These are phyloP conservation scores for Pestalotiopsis sp. DNA, from an alignment of 2,329 filamentous ascomycete genomes.

Conservation along the genomic window DNA sequence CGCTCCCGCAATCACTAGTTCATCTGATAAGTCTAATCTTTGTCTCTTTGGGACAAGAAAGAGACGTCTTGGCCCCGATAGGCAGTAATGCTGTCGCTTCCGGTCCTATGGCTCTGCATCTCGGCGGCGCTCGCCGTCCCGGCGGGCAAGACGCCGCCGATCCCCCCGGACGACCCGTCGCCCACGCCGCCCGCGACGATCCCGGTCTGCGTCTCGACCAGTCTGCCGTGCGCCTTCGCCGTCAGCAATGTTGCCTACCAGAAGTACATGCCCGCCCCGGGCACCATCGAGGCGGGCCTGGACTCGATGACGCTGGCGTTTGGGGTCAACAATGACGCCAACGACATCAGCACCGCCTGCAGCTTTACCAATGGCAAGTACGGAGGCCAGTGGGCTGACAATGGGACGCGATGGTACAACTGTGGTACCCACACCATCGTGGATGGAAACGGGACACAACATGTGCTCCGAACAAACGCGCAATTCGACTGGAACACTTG, in stretches of 20 bases:
- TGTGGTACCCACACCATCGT: conserved; percentile 21
- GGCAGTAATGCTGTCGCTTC: background rate
- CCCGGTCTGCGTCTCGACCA: conserved; percentile 1
- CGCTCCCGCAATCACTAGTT: background rate
- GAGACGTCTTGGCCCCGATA: background rate
- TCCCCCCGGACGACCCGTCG: background rate
- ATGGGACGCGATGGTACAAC: conserved; percentile 20
- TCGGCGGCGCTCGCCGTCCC: background rate
- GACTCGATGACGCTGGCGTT: conserved; percentile 23
- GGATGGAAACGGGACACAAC: conserved; percentile 12
- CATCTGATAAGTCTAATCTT: background rate
- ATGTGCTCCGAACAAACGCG: conserved; percentile 23
- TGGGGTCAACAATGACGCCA: conserved; percentile 22
- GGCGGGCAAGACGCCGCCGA: background rate
- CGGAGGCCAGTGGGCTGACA: conserved; percentile 19
- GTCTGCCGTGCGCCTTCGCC: conserved; percentile 15
- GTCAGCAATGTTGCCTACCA: conserved; percentile 17
- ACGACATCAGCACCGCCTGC: conserved; percentile 18
- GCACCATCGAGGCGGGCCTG: conserved; percentile 12
- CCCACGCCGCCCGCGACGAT: background rate
- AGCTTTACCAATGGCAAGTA: conserved; percentile 17
- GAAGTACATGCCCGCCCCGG: conserved; percentile 14
- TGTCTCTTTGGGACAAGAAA: background rate
- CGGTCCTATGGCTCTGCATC: background rate
- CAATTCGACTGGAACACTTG: conserved; percentile 24